Conservation (phyloP, 352 stramenopile genomes). For the Phytopythium montanum region DNA sequence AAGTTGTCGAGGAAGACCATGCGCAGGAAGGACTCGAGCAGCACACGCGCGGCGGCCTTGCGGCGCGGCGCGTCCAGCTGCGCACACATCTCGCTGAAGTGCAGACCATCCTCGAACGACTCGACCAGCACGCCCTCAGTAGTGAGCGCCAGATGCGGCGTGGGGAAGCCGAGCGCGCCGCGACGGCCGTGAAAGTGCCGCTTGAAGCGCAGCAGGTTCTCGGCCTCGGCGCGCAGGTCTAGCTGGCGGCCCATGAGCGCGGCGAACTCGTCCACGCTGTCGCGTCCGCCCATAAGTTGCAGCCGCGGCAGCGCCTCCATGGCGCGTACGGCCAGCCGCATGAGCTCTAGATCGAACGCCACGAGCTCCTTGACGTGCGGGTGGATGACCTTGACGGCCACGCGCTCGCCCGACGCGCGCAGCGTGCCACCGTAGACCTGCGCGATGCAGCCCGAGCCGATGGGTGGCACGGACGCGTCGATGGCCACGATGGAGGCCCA, state of each 20-base stretch:
- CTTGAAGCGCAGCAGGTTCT: conserved; percentile 83
- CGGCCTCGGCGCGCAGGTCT: conserved; percentile 88
- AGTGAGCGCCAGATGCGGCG: conserved; percentile 63
- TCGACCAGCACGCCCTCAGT: conserved; percentile 90
- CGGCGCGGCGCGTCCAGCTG: conserved; percentile 42
- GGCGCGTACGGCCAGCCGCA: conserved; percentile 56
- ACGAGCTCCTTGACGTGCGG: conserved; percentile 87
- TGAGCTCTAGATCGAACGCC: conserved; percentile 85
- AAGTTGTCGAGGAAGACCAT: conserved; percentile 98
- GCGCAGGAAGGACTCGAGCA: conserved; percentile 86
- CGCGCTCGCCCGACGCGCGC: conserved; percentile 45
- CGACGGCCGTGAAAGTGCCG: conserved; percentile 68
- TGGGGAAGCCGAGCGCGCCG: conserved; percentile 62
- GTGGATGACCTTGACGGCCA: conserved; percentile 94
- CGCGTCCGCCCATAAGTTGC: conserved; percentile 60
- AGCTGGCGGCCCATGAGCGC: conserved; percentile 88
- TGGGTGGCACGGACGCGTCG: conserved; percentile 32
- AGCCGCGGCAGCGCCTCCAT: conserved; percentile 65
- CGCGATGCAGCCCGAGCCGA: conserved; percentile 93
- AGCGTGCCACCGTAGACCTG: conserved; percentile 92
- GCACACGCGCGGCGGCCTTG: conserved; percentile 66
- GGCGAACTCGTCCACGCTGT: conserved; percentile 86
- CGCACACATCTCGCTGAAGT: conserved; percentile 64
- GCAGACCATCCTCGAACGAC: conserved; percentile 81
- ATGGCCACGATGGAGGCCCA: conserved; percentile 69